Base-by-base conservation (phyloP, 2,329 filamentous ascomycete genomes). In the Magnaporthiopsis incrustans region DNA sequence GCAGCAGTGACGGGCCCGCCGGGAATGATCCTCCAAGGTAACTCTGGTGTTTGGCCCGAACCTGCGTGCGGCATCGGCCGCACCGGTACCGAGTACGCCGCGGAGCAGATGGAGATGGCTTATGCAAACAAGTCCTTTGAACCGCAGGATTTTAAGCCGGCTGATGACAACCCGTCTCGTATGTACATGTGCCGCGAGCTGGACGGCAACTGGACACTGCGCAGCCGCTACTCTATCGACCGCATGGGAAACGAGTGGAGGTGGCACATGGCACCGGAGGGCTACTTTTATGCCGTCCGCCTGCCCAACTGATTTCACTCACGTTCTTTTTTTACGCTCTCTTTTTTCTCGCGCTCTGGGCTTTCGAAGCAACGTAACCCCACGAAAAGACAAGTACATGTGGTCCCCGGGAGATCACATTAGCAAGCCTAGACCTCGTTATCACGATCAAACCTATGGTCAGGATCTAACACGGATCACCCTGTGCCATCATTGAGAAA, bases 121-220 rank as follows among this genome's bases (percentile, higher is more conserved):
- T 71, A 79, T 66, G 72, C 76, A 67, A 82, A 81, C 72, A 77
- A 78, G 68, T 75, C 82, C 68, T 79, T 81, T 67, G 80, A 85
- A 72, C 80, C 82, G 22, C 85, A 88, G 77, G 84, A 87, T 68
- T 85, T 87, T 71, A 84, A 86, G 73, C 86, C 86, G 2, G 78
- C 80, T 26, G 85, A 88, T 70, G 81, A 85, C 67, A 81, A 87
- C 73, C 81, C 82, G 56, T 79, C 78, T 59, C 83, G 85, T 67
- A 82, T 84, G 76, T 89, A 88, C 75, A 84, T 81, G 76, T 79
- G 82, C 69, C 82, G 84, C 65, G 85, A 88, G 75, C 74, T 83
- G 68, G 84, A 88, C 73, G 81, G 83, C 61, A 79, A 81, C 65
- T 88, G 82, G 81, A 82, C 81, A 50, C 79, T 85, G 73, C 81